A percentile compares a stretch with the other conserved stretches of the same genome.
Evolutionary conservation across 2,329 filamentous ascomycete genomes (phyloP).

Genomic region (Paraphaeosphaeria minitans): DNA sequence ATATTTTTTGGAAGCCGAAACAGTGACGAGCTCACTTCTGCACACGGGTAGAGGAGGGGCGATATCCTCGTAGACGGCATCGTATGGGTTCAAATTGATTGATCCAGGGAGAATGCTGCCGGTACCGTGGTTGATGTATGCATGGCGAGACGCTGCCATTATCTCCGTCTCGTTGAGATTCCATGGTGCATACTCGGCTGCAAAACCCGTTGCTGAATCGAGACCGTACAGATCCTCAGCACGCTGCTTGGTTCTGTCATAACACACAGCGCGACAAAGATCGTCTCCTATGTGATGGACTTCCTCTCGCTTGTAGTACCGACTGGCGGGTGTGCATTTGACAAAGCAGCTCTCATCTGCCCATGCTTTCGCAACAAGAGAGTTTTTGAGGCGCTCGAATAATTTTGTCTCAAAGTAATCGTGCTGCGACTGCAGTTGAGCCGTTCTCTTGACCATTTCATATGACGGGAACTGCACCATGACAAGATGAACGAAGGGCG

Average conservation of each 20-base stretch:
- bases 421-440: neutral
- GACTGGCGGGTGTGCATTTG: neutral
- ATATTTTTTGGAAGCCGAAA: neutral
- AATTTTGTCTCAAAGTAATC: neutral
- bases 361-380: neutral
- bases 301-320: neutral
- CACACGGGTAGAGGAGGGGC: neutral
- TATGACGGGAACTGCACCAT: neutral
- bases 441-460: neutral
- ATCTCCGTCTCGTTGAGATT: neutral
- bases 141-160: neutral
- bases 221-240: neutral
- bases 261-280: neutral
- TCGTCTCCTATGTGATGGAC: neutral
- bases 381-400: neutral
- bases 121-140: neutral
- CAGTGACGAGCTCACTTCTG: neutral
- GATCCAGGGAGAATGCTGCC: neutral
- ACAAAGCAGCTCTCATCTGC: neutral
- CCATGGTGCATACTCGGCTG: neutral
- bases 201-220: neutral
- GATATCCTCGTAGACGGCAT: neutral
- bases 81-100: neutral
- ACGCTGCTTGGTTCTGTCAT: neutral
- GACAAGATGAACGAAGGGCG: neutral